phyloP scores from a whole-genome alignment of 208 protist genomes.

The Leishmania tarentolae region DNA sequence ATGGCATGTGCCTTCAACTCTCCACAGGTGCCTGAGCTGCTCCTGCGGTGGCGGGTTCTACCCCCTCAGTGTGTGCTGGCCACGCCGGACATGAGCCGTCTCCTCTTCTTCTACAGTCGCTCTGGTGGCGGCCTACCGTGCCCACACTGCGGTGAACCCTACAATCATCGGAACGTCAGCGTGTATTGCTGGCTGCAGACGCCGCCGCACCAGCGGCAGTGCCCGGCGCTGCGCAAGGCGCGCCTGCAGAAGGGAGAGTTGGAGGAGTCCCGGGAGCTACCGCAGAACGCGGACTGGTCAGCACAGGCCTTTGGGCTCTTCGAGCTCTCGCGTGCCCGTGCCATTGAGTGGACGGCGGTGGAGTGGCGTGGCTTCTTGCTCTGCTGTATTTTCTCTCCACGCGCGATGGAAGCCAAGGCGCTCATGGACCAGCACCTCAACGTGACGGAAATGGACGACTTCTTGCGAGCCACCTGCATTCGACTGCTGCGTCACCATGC shows the following conservation, averaged over 20 bases:
- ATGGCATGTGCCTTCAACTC: slow-evolving; percentile 87
- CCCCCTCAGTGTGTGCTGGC: slow-evolving; percentile 88
- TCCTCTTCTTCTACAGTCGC: slow-evolving; percentile 88
- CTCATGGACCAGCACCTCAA: slow-evolving; percentile 61
- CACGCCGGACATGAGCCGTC: slow-evolving; percentile 86
- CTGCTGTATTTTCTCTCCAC: slow-evolving; percentile 82
- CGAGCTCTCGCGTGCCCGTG: slow-evolving; percentile 60
- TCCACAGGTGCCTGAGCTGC: slow-evolving; percentile 76
- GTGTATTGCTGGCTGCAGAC: slow-evolving; percentile 88
- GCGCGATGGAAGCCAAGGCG: slow-evolving; percentile 62
- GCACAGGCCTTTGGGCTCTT: slow-evolving; percentile 67
- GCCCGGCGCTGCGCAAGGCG: slow-evolving; percentile 64
- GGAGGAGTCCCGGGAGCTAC: slow-evolving; percentile 64
- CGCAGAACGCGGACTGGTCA: slow-evolving; percentile 85
- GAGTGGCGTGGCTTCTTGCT: slow-evolving; percentile 90
- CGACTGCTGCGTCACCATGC: slow-evolving; percentile 82
- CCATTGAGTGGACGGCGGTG: slow-evolving; percentile 82
- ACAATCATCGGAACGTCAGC: slow-evolving; percentile 84
- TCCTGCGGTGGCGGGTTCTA: slow-evolving; percentile 80
- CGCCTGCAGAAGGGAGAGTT: slow-evolving; percentile 74
- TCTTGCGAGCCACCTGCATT: slow-evolving; percentile 78
- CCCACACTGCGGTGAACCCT: slow-evolving; percentile 80
- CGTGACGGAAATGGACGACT: slow-evolving; percentile 74
- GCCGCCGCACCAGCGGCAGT: slow-evolving; percentile 79
- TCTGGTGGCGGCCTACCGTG: slow-evolving; percentile 80